Evolutionary conservation across 805 yeast genomes (phyloP).

Genomic region (Yarrowia alimentaria): DNA sequence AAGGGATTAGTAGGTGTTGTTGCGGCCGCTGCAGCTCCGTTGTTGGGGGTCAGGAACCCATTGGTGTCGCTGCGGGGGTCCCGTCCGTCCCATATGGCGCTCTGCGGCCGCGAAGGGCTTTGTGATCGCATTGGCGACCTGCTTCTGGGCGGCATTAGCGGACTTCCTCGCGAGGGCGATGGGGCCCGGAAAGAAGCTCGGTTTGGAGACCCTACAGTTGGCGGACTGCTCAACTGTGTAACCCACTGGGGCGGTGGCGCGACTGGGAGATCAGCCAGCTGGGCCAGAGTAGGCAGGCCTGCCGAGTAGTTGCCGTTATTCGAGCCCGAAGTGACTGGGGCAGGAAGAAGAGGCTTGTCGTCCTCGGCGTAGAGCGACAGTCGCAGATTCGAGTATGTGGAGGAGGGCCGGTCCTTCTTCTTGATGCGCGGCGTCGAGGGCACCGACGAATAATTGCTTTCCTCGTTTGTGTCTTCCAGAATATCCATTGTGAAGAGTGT

Average conservation of each 20-base stretch:
- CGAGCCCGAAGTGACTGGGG: constrained; percentile 10
- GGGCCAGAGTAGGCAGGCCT: constrained; percentile 2
- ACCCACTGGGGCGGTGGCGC: constrained; percentile 18
- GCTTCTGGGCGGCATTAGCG: constrained; percentile 12
- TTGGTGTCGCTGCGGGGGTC: constrained; percentile 7
- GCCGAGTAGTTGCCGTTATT: constrained; percentile 18
- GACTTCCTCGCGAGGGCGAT: constrained; percentile 5
- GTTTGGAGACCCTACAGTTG: constrained; percentile 9
- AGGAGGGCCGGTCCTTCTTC: constrained; percentile 25
- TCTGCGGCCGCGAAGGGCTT: constrained; percentile 13
- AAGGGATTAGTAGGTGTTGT: constrained; percentile 47
- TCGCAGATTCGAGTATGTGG: constrained; percentile 22
- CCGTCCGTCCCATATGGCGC: constrained; percentile 14
- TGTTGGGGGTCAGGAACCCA: constrained; percentile 4
- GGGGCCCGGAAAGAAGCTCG: constrained; percentile 2
- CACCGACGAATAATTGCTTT: constrained; percentile 15
- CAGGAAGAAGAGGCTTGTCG: constrained; percentile 4
- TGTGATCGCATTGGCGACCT: constrained; percentile 19
- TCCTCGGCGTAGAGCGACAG: constrained; percentile 18
- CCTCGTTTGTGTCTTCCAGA: constrained; percentile 19
- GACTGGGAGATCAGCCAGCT: constrained; percentile 10
- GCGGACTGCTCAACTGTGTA: background rate
- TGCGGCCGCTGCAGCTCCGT: background rate
- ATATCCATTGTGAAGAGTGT: constrained; percentile 4
- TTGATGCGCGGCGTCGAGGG: constrained; percentile 23